Conservation (phyloP, 2,329 filamentous ascomycete genomes). For the Elsinoe fawcettii region DNA sequence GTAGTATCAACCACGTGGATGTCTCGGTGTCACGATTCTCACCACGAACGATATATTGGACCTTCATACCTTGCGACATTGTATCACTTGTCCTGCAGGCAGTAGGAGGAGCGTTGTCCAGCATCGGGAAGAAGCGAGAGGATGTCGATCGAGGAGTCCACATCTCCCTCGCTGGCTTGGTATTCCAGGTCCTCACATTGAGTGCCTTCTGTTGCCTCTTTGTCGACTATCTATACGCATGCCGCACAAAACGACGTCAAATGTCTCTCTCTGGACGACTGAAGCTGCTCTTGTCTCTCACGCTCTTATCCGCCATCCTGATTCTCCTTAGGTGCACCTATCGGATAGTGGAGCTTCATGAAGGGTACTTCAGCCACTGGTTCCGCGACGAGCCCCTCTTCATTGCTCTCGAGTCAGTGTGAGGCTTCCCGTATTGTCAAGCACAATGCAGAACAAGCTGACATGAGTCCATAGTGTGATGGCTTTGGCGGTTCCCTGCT, state of each 20-base stretch:
- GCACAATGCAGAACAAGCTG: background rate
- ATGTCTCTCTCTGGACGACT: slow-evolving; percentile 17
- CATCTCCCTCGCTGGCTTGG: slow-evolving; percentile 52
- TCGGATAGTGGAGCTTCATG: slow-evolving; percentile 25
- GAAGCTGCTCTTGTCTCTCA: slow-evolving; percentile 24
- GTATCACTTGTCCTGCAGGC: slow-evolving; percentile 53
- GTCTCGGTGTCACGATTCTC: slow-evolving; percentile 24
- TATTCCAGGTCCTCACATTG: slow-evolving; percentile 49
- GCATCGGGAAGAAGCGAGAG: slow-evolving; percentile 34
- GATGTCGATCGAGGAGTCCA: slow-evolving; percentile 40
- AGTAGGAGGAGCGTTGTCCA: slow-evolving; percentile 50
- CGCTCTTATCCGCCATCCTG: slow-evolving; percentile 23
- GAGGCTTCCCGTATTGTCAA: background rate
- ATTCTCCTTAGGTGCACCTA: slow-evolving; percentile 27
- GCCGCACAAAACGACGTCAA: background rate
- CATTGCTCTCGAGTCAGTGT: slow-evolving; percentile 20
- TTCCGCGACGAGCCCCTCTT: slow-evolving; percentile 20
- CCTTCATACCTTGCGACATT: slow-evolving; percentile 54
- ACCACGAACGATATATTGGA: slow-evolving; percentile 39
- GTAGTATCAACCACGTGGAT: too few species aligned
- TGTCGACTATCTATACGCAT: slow-evolving; percentile 28
- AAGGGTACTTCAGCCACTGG: slow-evolving; percentile 19
- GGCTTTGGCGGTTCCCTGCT: background rate
- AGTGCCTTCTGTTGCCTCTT: slow-evolving; percentile 40
- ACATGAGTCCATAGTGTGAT: background rate